Conservation (phyloP, 495 filamentous ascomycete species). For the Bryoglossum gracile region DNA sequence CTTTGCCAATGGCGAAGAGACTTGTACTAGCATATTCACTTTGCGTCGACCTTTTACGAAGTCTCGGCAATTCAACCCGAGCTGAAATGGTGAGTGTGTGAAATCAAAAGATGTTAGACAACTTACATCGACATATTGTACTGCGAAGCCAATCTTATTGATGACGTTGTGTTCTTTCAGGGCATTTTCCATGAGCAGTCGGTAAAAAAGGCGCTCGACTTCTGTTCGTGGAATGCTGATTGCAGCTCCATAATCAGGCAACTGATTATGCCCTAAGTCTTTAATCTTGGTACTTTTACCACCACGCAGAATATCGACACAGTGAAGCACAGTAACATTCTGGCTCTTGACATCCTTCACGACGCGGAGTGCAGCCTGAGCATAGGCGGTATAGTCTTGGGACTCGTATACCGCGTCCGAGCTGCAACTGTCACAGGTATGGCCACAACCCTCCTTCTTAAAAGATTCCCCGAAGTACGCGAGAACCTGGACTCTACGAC, state of each 20-base stretch:
- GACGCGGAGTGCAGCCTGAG: conserved; percentile 56
- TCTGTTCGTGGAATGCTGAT: conserved; percentile 49
- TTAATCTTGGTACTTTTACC: conserved; percentile 42
- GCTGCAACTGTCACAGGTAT: conserved; percentile 80
- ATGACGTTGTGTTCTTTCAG: conserved; percentile 50
- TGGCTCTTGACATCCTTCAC: conserved; percentile 46
- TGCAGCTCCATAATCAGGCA: conserved; percentile 38
- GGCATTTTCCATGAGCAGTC: conserved; percentile 54
- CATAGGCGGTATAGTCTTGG: conserved; percentile 70
- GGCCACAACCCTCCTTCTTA: conserved; percentile 57
- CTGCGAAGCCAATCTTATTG: conserved; percentile 54
- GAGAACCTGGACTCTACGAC: conserved; percentile 79
- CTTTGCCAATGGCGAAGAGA: conserved; percentile 11
- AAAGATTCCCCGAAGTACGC: conserved; percentile 89
- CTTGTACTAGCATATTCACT: conserved; percentile 49
- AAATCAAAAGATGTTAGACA: not conserved
- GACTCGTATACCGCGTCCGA: conserved; percentile 57
- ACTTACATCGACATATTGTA: conserved; percentile 51
- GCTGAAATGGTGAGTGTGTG: conserved; percentile 24
- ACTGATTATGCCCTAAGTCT: conserved; percentile 35
- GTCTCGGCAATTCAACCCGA: conserved; percentile 45
- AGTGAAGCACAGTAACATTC: conserved; percentile 47
- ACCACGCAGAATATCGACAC: conserved; percentile 55
- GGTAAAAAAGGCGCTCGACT: conserved; percentile 57
- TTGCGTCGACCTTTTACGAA: conserved; percentile 44